These are phyloP conservation scores for Kwoniella botswanensis DNA, from an alignment of 768 basidiomycete genomes.

Conservation along the genomic window DNA sequence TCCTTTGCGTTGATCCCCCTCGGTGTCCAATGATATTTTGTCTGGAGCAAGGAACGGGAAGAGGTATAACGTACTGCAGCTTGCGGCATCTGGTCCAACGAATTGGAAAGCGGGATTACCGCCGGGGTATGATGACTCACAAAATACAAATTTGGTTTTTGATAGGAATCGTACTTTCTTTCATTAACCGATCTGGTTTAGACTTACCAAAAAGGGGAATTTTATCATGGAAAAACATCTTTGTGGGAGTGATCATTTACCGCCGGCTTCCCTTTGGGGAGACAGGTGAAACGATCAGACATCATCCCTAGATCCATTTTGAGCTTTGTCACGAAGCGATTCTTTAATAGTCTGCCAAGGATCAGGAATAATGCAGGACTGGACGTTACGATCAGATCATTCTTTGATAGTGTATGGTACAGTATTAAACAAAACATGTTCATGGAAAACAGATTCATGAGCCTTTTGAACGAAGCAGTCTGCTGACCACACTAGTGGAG, in stretches of 20 bases:
- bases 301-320: not conserved
- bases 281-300: not conserved
- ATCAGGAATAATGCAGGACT: too few species aligned
- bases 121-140: not conserved
- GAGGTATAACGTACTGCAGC: conserved; percentile 1
- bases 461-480: not conserved
- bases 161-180: not conserved
- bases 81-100: not conserved
- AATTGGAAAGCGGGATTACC: conserved; percentile 10
- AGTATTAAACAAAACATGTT: too few species aligned
- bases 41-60: not conserved
- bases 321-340: not conserved
- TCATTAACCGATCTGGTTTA: not conserved
- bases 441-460: not conserved
- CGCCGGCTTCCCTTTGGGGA: conserved; percentile 2
- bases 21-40: not conserved
- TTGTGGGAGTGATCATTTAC: conserved; percentile 4
- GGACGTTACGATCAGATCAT: too few species aligned
- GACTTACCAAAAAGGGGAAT: not conserved
- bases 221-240: not conserved
- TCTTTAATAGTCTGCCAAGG: not conserved
- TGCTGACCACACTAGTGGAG: not conserved
- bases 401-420: too few species aligned
- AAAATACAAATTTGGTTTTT: not conserved
- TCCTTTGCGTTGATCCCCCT: too few species aligned